phyloP scores from a whole-genome alignment of 2,329 filamentous ascomycete genomes.

The Lachnellula occidentalis region DNA sequence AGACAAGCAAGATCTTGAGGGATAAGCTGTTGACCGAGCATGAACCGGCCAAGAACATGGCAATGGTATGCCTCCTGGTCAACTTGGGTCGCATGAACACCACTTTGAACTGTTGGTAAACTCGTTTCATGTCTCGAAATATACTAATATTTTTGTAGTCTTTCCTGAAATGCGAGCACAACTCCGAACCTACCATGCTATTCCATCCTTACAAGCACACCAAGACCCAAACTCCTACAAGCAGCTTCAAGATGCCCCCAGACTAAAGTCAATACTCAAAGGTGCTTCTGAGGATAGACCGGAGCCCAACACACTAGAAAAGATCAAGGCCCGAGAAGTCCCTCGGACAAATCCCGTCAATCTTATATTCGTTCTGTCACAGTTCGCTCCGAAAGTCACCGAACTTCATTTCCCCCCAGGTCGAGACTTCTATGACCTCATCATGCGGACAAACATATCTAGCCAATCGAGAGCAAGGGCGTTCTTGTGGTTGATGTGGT shows the following conservation, averaged over 20 bases:
- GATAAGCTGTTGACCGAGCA: slow-evolving; percentile 93
- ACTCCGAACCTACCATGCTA: slow-evolving; percentile 94
- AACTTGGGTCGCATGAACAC: slow-evolving; percentile 99
- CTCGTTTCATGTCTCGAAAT: slow-evolving; percentile 1
- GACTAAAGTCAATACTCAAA: slow-evolving; percentile 94
- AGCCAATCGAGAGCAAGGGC: slow-evolving; percentile 79
- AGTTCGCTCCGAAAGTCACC: slow-evolving; percentile 84
- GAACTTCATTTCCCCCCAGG: slow-evolving; percentile 83
- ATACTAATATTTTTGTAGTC: slow-evolving; percentile 52
- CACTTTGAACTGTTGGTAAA: slow-evolving; percentile 79
- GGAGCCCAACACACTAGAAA: slow-evolving; percentile 78
- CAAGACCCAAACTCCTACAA: slow-evolving; percentile 97
- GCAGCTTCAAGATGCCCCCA: slow-evolving; percentile 91
- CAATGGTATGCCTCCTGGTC: slow-evolving; percentile 96
- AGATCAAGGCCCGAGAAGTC: slow-evolving; percentile 64
- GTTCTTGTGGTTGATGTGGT: slow-evolving; percentile 99
- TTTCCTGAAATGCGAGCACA: slow-evolving; percentile 99
- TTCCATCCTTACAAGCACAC: slow-evolving; percentile 89
- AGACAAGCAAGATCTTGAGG: slow-evolving; percentile 96
- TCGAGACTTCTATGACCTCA: slow-evolving; percentile 90
- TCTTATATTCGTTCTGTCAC: slow-evolving; percentile 88
- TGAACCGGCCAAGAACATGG: slow-evolving; percentile 93
- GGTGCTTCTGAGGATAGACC: slow-evolving; percentile 87
- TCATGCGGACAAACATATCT: slow-evolving; percentile 82
- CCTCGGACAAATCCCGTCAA: slow-evolving; percentile 97